Conservation (phyloP, 495 filamentous ascomycete genomes). For the Neurospora sp. region DNA sequence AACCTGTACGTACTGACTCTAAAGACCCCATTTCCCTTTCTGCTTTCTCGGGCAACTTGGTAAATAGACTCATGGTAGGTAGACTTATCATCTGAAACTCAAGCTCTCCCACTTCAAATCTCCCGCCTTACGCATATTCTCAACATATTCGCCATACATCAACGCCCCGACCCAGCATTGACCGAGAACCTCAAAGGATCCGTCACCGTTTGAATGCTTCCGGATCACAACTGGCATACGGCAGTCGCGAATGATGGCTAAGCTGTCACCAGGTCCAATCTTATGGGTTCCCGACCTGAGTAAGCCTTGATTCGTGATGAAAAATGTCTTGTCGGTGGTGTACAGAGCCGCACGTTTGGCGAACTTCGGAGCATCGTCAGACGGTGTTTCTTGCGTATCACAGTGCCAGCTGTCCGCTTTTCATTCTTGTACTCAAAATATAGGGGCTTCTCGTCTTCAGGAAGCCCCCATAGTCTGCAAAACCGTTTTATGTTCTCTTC, state of each 20-base stretch:
- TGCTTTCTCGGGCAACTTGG: too few relatives aligned
- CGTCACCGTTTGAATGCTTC: neutral
- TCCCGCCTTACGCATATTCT: neutral
- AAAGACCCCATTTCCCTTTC: too few relatives aligned
- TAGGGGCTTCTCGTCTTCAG: neutral
- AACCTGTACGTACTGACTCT: neutral
- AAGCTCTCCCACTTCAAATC: neutral
- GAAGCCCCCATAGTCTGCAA: neutral
- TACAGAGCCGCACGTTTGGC: neutral
- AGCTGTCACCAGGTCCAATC: neutral
- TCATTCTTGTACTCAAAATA: neutral
- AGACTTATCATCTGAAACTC: neutral
- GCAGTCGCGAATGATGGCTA: neutral
- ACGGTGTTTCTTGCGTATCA: neutral
- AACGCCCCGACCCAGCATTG: neutral
- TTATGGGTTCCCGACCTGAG: neutral
- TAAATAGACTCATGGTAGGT: neutral
- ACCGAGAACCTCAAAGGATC: neutral
- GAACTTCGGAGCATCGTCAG: neutral
- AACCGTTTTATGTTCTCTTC: neutral
- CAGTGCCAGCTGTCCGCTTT: neutral
- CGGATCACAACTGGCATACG: neutral
- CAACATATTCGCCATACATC: neutral
- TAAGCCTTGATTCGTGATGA: neutral
- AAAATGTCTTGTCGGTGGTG: neutral